Base-by-base conservation (phyloP, 2,329 filamentous ascomycete genomes). In the Teratosphaeria zuluensis region DNA sequence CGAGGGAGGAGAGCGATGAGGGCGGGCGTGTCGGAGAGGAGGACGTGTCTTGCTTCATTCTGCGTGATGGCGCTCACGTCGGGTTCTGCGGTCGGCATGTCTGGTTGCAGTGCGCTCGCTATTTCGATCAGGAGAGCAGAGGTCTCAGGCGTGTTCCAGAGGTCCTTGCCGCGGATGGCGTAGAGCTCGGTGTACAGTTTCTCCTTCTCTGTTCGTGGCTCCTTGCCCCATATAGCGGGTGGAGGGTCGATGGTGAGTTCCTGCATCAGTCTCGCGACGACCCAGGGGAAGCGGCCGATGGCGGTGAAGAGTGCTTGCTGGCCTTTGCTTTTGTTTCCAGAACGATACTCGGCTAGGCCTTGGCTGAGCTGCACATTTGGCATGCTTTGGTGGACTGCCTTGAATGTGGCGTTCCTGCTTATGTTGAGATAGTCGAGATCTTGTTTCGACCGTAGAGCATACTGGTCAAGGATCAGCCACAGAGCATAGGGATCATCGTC, bases 131-230 rank as follows among this genome's bases (percentile, higher is more conserved):
- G 81, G 7, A 96, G 74, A 4, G 78, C 76, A 3, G 81, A 85
- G 14, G 83, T 84, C 66, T 90, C 86, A 0, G 88, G 81, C 3
- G 86, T 90, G 69, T 91, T 91, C 92, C 92, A 96, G 3, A 95
- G 76, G 65, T 92, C 88, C 68, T 91, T 92, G 4, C 88, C 81
- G 52, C 88, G 84, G 58, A 84, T 79, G 31, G 90, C 80, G 69
- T 96, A 96, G 2, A 95, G 79, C 67, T 88, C 84, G 4, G 85
- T 84, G 67, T 90, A 83, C 42, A 96, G 81, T 58, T 83, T 80
- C 64, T 90, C 82, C 53, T 84, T 79, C 12, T 81, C 78, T 32
- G 84, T 81, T 0, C 85, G 80, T 4, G 89, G 83, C 66, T 84
- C 80, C 61, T 86, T 81, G 56, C 89, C 92, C 92, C 94, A 97